Percentiles rank a stretch among this genome's conserved stretches.
These are phyloP conservation scores for Aphanoascus verrucosus DNA, from an alignment of 2,329 filamentous ascomycete species.

Conservation along the genomic window DNA sequence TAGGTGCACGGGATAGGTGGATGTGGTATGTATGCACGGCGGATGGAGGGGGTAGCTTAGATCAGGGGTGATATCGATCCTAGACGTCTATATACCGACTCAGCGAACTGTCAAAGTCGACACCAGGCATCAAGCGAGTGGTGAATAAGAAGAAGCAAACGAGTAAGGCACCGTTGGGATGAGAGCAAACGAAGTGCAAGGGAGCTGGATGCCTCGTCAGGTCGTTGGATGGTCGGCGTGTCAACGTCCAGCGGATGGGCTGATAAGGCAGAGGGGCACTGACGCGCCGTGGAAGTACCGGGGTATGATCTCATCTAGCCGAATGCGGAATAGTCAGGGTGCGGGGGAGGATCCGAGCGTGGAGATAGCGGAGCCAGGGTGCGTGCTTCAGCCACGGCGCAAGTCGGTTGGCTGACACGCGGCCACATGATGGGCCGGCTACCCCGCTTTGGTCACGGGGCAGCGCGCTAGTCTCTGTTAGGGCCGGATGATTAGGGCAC, in stretches of 20 bases:
- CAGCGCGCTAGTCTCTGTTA: not conserved
- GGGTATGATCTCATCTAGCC: not conserved
- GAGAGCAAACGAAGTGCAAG: not conserved
- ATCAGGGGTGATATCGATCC: too few species aligned
- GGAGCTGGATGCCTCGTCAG: not conserved
- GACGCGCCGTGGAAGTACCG: not conserved
- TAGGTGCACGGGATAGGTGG: constrained; percentile 1
- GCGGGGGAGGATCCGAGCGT: not conserved
- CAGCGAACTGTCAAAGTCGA: not conserved
- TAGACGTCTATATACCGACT: too few species aligned
- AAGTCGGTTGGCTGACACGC: constrained; percentile 1
- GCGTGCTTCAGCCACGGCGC: not conserved
- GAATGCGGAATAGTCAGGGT: not conserved
- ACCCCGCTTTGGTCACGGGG: constrained; percentile 7
- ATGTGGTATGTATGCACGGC: not conserved
- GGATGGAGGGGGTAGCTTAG: not conserved
- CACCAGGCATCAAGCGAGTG: not conserved
- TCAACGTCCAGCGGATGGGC: not conserved
- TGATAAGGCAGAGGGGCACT: not conserved
- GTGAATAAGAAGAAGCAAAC: not conserved
- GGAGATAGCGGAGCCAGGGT: not conserved
- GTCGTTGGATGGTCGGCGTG: not conserved
- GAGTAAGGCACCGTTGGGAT: not conserved
- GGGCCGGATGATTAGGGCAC: constrained; percentile 5
- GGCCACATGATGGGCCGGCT: constrained; percentile 8